These are phyloP conservation scores for Elsinoe batatas DNA, from an alignment of 2,329 filamentous ascomycete genomes.

Conservation along the genomic window DNA sequence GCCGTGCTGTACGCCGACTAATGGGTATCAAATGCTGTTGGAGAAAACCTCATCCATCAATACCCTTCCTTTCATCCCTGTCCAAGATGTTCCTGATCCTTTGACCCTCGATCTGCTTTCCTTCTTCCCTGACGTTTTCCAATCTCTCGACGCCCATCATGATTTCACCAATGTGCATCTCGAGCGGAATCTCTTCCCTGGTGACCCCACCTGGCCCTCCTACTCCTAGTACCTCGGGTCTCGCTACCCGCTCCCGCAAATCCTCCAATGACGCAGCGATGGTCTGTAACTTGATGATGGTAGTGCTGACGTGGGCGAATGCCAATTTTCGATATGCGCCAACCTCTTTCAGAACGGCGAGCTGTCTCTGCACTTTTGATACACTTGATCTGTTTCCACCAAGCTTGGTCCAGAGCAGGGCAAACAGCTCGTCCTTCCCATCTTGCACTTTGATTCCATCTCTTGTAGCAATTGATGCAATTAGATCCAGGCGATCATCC, in stretches of 20 bases:
- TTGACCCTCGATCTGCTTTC: conserved; percentile 20
- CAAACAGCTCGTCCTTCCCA: conserved; percentile 56
- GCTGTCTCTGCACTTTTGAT: conserved; percentile 52
- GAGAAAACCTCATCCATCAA: not conserved
- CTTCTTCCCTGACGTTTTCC: conserved; percentile 50
- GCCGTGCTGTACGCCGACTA: conserved; percentile 8
- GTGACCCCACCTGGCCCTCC: conserved; percentile 18
- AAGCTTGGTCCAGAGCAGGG: conserved; percentile 62
- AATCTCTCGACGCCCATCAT: conserved; percentile 62
- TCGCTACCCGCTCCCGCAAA: conserved; percentile 58
- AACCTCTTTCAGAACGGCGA: conserved; percentile 57
- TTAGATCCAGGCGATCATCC: conserved; percentile 59
- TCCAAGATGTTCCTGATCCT: conserved; percentile 12
- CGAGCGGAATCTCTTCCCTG: conserved; percentile 44
- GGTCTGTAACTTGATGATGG: conserved; percentile 62
- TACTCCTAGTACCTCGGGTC: conserved; percentile 51
- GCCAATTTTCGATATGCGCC: conserved; percentile 55
- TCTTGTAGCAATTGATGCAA: conserved; percentile 57
- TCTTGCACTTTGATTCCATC: conserved; percentile 51
- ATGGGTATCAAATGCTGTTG: conserved; percentile 4
- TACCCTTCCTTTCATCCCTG: not conserved
- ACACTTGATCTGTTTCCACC: conserved; percentile 57
- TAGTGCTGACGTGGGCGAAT: conserved; percentile 56
- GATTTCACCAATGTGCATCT: conserved; percentile 67
- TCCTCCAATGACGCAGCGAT: conserved; percentile 64